Percentiles rank a stretch among this genome's conserved stretches.
Conservation (phyloP, 2,329 filamentous ascomycete genomes). For the Paramyrothecium sp. region DNA sequence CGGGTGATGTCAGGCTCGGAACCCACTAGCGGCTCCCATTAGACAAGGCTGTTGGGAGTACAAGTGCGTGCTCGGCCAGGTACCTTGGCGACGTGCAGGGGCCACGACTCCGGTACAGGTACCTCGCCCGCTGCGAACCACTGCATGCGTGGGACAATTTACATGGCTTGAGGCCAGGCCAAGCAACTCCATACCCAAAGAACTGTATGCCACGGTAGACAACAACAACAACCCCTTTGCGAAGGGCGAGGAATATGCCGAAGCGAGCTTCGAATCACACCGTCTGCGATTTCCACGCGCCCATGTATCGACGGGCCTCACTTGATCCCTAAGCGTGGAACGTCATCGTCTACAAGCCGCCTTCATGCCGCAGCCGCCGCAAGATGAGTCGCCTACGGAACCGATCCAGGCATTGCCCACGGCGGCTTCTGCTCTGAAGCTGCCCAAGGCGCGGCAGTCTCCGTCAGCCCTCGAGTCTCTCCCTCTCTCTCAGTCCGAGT, state of each 20-base stretch:
- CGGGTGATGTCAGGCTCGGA: neutral
- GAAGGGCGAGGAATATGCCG: neutral
- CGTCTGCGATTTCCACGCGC: conserved; percentile 12
- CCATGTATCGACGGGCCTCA: conserved; percentile 14
- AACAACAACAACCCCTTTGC: neutral
- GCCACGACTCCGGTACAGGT: too few species aligned
- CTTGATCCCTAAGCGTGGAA: neutral
- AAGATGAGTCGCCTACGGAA: conserved; percentile 63
- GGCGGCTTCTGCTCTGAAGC: conserved; percentile 57
- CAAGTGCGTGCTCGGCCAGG: neutral
- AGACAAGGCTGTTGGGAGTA: conserved; percentile 4
- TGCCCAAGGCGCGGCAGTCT: conserved; percentile 62
- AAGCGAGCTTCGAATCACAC: neutral
- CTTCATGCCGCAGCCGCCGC: conserved; percentile 67
- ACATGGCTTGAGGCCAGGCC: too few species aligned
- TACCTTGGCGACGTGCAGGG: neutral
- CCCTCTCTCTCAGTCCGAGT: conserved; percentile 49
- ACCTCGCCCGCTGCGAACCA: too few species aligned
- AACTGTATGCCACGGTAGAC: neutral
- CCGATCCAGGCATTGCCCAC: conserved; percentile 69
- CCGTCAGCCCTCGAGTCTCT: conserved; percentile 48
- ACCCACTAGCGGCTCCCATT: conserved; percentile 1
- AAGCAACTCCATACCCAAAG: neutral
- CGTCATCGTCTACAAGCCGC: conserved; percentile 18
- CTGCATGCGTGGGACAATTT: too few species aligned